Evolutionary conservation across 352 stramenopile species (phyloP), one percentile per base, ranked within the genome.

Genomic region (Globisporangium viniferum): DNA sequence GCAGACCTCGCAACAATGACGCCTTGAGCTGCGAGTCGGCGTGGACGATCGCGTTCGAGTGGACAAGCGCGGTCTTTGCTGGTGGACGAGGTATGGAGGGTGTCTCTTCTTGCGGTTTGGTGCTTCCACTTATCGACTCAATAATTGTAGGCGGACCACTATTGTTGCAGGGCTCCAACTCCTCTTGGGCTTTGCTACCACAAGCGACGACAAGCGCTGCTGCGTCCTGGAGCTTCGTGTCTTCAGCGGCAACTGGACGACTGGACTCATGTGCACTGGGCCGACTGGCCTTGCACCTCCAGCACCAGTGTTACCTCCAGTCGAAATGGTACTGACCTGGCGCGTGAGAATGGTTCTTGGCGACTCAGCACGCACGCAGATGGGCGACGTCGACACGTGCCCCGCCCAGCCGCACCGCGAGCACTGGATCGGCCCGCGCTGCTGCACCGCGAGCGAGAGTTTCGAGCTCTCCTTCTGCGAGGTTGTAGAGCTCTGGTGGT

Each of bases 371-470:
- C 71, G 71, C 8, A 81, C 70, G 59, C 82, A 88, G 8, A 79
- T 67, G 4, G 73, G 68, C 9, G 82, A 86, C 10, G 79, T 84
- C 7, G 79, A 87, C 9, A 74, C 69, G 35, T 91, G 82, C 0
- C 82, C 80, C 8, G 76, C 70, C 73, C 78, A 82, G 20, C 82
- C 82, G 39, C 82, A 91, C 2, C 82, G 77, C 9, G 80, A 86
- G 44, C 80, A 91, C 27, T 71, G 70, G 20, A 91, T 66, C 58
- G 79, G 74, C 18, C 79, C 83, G 35, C 81, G 77, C 55, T 75
- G 75, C 51, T 91, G 80, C 18, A 74, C 68, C 36, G 72, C 69
- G 9, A 80, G 56, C 36, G 79, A 81, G 6, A 91, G 53, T 41
- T 69, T 70, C 8, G 35, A 41, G 57, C 76, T 73, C 27, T 82